These are phyloP conservation scores for Anthracocystis setariae DNA, from an alignment of 1,284 basidiomycete species.

Conservation along the genomic window DNA sequence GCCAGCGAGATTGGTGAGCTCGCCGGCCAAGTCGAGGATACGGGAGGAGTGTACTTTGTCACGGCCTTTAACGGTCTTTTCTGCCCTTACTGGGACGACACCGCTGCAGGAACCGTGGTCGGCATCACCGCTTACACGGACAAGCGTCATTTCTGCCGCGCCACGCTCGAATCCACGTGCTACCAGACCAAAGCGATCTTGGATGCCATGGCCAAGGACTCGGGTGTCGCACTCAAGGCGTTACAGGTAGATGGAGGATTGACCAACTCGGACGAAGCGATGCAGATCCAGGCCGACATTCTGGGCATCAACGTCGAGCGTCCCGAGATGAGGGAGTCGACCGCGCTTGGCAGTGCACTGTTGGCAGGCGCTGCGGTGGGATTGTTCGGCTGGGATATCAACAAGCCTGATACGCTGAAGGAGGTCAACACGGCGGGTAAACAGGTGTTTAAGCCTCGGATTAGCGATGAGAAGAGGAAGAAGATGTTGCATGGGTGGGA, in stretches of 20 bases:
- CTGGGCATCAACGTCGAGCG: slow-evolving; percentile 90
- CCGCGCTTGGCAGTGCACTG: slow-evolving; percentile 93
- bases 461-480: slow-evolving; percentile 71
- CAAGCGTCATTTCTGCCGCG: slow-evolving; percentile 87
- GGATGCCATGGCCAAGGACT: slow-evolving; percentile 90
- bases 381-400: slow-evolving; percentile 93
- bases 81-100: slow-evolving; percentile 87
- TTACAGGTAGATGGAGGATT: slow-evolving; percentile 85
- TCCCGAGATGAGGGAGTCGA: slow-evolving; percentile 97
- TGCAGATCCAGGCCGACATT: slow-evolving; percentile 91
- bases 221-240: slow-evolving; percentile 76
- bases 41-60: slow-evolving; percentile 96
- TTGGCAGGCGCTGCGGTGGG: slow-evolving; percentile 89
- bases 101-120: slow-evolving; percentile 83
- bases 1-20: slow-evolving; percentile 86
- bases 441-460: slow-evolving; percentile 76
- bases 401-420: slow-evolving; percentile 82
- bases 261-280: slow-evolving; percentile 75
- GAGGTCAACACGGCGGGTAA: slow-evolving; percentile 89
- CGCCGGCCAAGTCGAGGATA: slow-evolving; percentile 80
- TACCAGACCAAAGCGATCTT: slow-evolving; percentile 91
- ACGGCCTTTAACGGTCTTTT: slow-evolving; percentile 93
- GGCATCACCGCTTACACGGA: slow-evolving; percentile 87
- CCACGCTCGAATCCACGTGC: slow-evolving; percentile 82
- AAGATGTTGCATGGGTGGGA: slow-evolving; percentile 58